Evolutionary conservation across 768 basidiomycete genomes (phyloP).

Genomic region (Hericium alpestre): DNA sequence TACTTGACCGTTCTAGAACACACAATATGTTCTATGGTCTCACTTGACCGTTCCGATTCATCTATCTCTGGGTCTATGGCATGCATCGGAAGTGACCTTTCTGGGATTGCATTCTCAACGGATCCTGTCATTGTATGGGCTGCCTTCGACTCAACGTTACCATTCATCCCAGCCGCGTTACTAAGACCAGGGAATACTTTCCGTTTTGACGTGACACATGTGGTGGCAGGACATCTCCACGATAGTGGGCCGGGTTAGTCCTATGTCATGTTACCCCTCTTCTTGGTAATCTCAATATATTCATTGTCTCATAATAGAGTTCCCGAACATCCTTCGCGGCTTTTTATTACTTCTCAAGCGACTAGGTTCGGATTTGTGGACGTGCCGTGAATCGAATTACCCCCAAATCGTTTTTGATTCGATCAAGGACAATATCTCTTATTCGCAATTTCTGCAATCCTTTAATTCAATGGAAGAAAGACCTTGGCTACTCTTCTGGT

Average conservation of each 20-base stretch:
- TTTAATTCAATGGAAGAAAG: constrained; percentile 23
- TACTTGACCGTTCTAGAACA: constrained; percentile 34
- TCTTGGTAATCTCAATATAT: constrained; percentile 1
- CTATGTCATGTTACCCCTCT: constrained; percentile 9
- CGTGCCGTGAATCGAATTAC: constrained; percentile 56
- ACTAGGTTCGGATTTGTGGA: constrained; percentile 52
- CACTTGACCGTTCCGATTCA: no score
- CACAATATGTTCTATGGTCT: constrained; percentile 17
- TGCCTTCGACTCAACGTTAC: constrained; percentile 33
- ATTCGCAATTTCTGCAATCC: constrained; percentile 33
- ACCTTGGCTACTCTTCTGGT: constrained; percentile 53
- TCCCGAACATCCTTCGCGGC: constrained; percentile 45
- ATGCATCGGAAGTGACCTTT: not conserved
- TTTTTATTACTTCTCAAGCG: constrained; percentile 53
- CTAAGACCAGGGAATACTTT: constrained; percentile 24
- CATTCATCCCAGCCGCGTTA: constrained; percentile 39
- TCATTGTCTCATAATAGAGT: constrained; percentile 31
- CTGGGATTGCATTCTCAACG: constrained; percentile 21
- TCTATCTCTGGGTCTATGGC: no score
- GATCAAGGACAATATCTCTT: constrained; percentile 67
- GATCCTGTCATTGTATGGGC: constrained; percentile 45
- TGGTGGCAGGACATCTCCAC: constrained; percentile 52
- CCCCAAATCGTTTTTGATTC: constrained; percentile 73
- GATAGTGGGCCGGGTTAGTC: constrained; percentile 51
- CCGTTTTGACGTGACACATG: constrained; percentile 35